Evolutionary conservation across 495 filamentous ascomycete species (phyloP), one percentile per base, ranked within the genome.

Genomic region (Daldinia decipiens): DNA sequence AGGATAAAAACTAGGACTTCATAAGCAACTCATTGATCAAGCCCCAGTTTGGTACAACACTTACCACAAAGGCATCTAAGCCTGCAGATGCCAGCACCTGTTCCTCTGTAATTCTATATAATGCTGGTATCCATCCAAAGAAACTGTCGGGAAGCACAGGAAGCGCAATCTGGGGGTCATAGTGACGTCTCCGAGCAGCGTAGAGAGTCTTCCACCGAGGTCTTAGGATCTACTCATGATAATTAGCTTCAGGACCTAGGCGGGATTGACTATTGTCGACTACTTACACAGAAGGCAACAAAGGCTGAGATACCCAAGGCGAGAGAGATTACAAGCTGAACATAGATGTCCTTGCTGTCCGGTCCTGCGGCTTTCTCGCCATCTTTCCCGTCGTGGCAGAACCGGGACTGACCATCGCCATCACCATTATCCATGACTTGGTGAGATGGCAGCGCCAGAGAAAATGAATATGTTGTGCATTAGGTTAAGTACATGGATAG

Each of bases 181-280:
- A 82, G 71, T 89, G 88, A 72, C 89, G 85, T 77, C 91, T 93
- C 60, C 96, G 88, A 15, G 96, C 95, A 24, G 94, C 93, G 78
- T 98, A 99, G 13, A 99, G 87, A 29, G 89, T 87, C 54, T 91
- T 90, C 96, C 96, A 99, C 86, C 93, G 89, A 65, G 94, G 93
- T 59, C 96, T 89, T 52, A 99, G 84, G 51, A 93, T 79, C 90
- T 82, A 74, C 11, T 1, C 62, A 17, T 4, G 67, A 71, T 9
- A 65, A 63, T 55, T 72, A 74, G 53, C 12, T 45, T 63, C 12
- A 59, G 13, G 1, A 4, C 53, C 2, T 4, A 34, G n/a, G n/a
- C n/a, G 19, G 36, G 11, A 56, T 31, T 15, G n/a, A 26, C 4
- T 0, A 12, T 13, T 32, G 38, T 53, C 4, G 4, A 36, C 0